These are phyloP conservation scores for Lecanicillium sp. DNA, from an alignment of 2,329 filamentous ascomycete genomes.

Conservation along the genomic window DNA sequence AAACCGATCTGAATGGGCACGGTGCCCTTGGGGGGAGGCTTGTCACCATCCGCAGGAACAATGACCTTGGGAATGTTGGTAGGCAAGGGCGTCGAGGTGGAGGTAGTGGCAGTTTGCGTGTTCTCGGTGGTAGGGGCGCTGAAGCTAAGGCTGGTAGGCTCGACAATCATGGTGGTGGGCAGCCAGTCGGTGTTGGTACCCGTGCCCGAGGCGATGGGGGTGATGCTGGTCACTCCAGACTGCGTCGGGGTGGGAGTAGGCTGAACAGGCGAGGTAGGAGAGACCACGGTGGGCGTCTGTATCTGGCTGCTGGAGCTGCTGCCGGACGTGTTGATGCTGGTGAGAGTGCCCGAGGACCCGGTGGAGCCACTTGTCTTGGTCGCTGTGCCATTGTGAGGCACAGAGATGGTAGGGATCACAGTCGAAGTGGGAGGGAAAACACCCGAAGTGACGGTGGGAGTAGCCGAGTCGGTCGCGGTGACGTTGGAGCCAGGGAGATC, in stretches of 20 bases:
- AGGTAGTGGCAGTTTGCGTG: conserved; percentile 27
- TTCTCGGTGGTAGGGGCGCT: conserved; percentile 24
- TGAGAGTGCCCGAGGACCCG: not conserved
- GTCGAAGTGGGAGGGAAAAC: not conserved
- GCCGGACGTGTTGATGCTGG: conserved; percentile 10
- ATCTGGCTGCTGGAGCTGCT: conserved; percentile 4
- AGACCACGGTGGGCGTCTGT: conserved; percentile 5
- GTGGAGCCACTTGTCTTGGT: not conserved
- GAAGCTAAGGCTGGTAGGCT: conserved; percentile 36
- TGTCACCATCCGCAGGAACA: conserved; percentile 55
- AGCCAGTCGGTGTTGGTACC: conserved; percentile 43
- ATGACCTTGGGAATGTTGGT: conserved; percentile 69
- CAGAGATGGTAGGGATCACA: conserved; percentile 13
- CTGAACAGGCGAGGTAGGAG: conserved; percentile 13
- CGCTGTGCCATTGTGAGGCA: not conserved
- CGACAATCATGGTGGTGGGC: conserved; percentile 56
- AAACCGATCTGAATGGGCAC: conserved; percentile 81
- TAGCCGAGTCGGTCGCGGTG: conserved; percentile 1
- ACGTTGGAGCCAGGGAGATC: not conserved
- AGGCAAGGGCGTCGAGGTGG: conserved; percentile 51
- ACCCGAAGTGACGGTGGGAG: not conserved
- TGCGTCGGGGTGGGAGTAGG: conserved; percentile 8
- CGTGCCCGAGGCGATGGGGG: conserved; percentile 37
- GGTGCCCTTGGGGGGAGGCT: conserved; percentile 53
- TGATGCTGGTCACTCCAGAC: conserved; percentile 33